phyloP scores from a whole-genome alignment of 139 green algal species.

The Limnomonas spitsbergensis region DNA sequence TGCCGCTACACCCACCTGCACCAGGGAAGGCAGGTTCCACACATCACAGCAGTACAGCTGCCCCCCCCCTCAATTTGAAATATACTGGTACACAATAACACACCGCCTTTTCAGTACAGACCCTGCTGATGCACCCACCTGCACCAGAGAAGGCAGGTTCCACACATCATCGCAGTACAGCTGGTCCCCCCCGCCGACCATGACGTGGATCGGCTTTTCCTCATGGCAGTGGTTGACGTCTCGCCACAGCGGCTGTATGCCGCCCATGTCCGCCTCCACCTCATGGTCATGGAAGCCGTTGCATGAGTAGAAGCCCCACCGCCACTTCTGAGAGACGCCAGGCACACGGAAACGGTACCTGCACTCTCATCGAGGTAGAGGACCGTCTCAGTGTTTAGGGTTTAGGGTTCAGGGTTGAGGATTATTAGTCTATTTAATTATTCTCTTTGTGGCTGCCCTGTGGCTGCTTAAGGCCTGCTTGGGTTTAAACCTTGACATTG shows the following conservation, averaged over 20 bases:
- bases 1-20: conserved; percentile 6
- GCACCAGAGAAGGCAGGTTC: conserved; percentile 19
- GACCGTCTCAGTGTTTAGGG: no score
- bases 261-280: not conserved
- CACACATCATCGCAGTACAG: conserved; percentile 50
- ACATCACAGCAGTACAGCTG: conserved; percentile 51
- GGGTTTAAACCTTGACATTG: no score
- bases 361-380: not conserved
- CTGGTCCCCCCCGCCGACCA: conserved; percentile 62
- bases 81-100: no score
- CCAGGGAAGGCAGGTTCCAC: conserved; percentile 22
- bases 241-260: conserved; percentile 37
- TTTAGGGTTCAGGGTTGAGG: no score
- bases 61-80: conserved; percentile 48
- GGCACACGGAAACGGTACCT: conserved; percentile 34
- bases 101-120: no score
- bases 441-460: no score
- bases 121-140: conserved; percentile 1
- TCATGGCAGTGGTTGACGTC: conserved; percentile 41
- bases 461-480: no score
- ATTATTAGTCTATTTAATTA: no score
- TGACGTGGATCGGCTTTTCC: conserved; percentile 52
- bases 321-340: conserved; percentile 27
- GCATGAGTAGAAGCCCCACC: conserved; percentile 42
- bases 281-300: conserved; percentile 33